Conservation (phyloP, 331 rosid genomes). For the Rhamnella rubrinervis region DNA sequence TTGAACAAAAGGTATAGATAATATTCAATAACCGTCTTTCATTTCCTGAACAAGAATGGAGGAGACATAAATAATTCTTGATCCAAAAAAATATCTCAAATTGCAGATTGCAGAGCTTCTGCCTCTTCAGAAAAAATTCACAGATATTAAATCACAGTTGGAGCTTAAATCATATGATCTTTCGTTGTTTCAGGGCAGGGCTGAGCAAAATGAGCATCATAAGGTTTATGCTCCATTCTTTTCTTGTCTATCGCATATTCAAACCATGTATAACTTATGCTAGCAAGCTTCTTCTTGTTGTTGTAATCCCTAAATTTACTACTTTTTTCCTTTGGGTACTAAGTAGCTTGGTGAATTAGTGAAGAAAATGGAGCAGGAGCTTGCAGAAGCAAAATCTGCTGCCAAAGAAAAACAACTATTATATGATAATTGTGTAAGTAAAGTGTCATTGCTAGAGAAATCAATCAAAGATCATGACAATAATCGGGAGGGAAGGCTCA, state of each 20-base stretch:
- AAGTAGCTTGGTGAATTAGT: conserved; percentile 86
- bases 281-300: neutral
- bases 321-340: conserved; percentile 23
- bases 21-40: neutral
- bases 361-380: conserved; percentile 84
- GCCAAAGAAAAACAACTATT: conserved; percentile 59
- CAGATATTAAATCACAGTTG: conserved; percentile 63
- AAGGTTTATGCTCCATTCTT: conserved; percentile 55
- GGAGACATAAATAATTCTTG: no score
- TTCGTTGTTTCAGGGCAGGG: conserved; percentile 79
- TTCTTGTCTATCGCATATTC: neutral
- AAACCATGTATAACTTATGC: neutral
- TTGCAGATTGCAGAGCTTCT: conserved; percentile 68
- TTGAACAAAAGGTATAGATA: no score
- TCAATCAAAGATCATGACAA: conserved; percentile 82
- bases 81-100: neutral
- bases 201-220: conserved; percentile 93
- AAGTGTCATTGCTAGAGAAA: conserved; percentile 72
- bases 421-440: conserved; percentile 58
- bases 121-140: conserved; percentile 77
- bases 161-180: conserved; percentile 86
- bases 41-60: neutral
- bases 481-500: conserved; percentile 76
- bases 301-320: conserved; percentile 1
- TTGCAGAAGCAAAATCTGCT: conserved; percentile 69